Percentiles rank a stretch among this genome's conserved stretches.
phyloP scores from a whole-genome alignment of 495 filamentous ascomycete species.

The Hypoxylon crocopeplum region DNA sequence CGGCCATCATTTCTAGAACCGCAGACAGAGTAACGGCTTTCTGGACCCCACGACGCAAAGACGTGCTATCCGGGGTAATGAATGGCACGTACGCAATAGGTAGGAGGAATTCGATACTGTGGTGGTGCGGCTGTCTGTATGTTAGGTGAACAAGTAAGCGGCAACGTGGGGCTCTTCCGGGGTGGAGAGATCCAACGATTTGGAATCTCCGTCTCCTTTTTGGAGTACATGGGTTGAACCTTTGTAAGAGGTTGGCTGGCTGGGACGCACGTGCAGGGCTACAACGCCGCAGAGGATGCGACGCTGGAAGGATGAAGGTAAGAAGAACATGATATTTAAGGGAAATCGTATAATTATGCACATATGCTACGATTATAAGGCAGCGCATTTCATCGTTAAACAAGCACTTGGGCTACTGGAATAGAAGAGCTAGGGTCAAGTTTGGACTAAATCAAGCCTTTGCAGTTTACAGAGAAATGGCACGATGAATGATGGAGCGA shows the following conservation, averaged over 20 bases:
- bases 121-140: conserved; percentile 13
- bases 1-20: conserved; percentile 5
- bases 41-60: conserved; percentile 4
- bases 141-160: conserved; percentile 1
- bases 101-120: conserved; percentile 8
- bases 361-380: not conserved
- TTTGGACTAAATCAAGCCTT: no score
- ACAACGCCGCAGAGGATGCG: not conserved
- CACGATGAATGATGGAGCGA: no score
- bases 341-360: not conserved
- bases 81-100: conserved; percentile 18
- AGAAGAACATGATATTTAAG: not conserved
- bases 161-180: conserved; percentile 13
- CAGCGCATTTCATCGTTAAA: no score
- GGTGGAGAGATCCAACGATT: conserved; percentile 25
- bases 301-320: not conserved
- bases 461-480: no score
- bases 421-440: no score
- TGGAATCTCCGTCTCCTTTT: conserved; percentile 30
- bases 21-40: not conserved
- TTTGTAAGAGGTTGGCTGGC: not conserved
- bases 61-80: conserved; percentile 3
- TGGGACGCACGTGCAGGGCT: not conserved
- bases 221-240: not conserved
- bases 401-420: no score